Evolutionary conservation across 2,329 filamentous ascomycete genomes (phyloP).

Genomic region (Pseudogymnoascus sp.): DNA sequence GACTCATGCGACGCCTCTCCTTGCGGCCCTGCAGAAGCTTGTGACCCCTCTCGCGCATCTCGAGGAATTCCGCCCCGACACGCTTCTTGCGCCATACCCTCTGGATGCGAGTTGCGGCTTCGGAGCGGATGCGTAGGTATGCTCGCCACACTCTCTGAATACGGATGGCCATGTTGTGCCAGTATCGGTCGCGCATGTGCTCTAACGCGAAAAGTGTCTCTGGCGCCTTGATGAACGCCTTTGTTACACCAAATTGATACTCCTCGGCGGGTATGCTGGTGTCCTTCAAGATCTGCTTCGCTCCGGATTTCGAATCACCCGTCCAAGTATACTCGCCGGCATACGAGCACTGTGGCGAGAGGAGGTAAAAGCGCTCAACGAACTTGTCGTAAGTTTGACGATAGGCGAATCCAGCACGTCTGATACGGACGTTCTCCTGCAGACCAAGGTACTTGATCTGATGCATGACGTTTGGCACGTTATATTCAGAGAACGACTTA

Average conservation of each 20-base stretch:
- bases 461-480: constrained; percentile 83
- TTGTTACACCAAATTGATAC: constrained; percentile 93
- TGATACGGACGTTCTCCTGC: constrained; percentile 98
- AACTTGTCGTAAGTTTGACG: constrained; percentile 98
- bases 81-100: constrained; percentile 92
- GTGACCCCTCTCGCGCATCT: constrained; percentile 83
- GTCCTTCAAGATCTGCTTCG: constrained; percentile 89
- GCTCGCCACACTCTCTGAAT: constrained; percentile 97
- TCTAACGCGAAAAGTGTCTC: constrained; percentile 95
- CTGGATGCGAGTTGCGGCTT: constrained; percentile 90
- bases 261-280: constrained; percentile 92
- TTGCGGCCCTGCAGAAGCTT: constrained; percentile 73
- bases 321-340: constrained; percentile 96
- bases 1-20: constrained; percentile 81
- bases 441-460: constrained; percentile 98
- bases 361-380: constrained; percentile 89
- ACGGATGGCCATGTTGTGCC: constrained; percentile 98
- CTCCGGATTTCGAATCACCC: constrained; percentile 77
- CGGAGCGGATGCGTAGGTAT: constrained; percentile 83
- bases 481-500: constrained; percentile 91
- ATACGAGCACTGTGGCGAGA: constrained; percentile 91
- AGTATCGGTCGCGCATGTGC: constrained; percentile 95
- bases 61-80: constrained; percentile 79
- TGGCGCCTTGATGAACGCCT: constrained; percentile 96
- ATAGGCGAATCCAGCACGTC: constrained; percentile 91